Base-by-base conservation (phyloP, 2,329 filamentous ascomycete genomes). In the Coniochaeta prunicola region DNA sequence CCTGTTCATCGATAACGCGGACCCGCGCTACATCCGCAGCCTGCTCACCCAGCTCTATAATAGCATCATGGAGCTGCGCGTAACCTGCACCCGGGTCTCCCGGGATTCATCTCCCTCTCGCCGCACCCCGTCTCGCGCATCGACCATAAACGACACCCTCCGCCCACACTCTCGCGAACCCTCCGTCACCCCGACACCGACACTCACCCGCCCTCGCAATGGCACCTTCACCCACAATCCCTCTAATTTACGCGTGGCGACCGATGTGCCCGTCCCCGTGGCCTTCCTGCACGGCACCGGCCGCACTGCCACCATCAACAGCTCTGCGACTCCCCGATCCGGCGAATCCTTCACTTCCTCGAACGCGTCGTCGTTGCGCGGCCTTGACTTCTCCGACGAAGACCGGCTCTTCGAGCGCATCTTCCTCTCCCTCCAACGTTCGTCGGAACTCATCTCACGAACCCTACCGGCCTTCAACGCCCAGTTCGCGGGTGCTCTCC, bases 341-440 rank as follows among this genome's bases (percentile, higher is more conserved):
- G 89, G 88, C 48, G 91, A 96, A 66, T 91, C 90, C 0, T 96
- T 94, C 69, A 80, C 78, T 1, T 85, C 87, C 0, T 76, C 79
- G 4, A 77, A 78, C 59, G 74, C 71, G 13, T 71, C 78, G 58
- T 75, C 77, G 31, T 77, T 81, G 45, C 80, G 80, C 48, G 79
- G 78, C 53, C n/a, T 55, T n/a, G 89, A 91, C 56, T 83, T 87
- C 56, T 82, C 82, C 2, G 89, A 91, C 63, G 91, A 96, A 62
- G 91, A 96, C 65, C 81, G 83, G 17, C 82, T 87, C 30, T 96
- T 96, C 64, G 92, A 96, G 62, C 84, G 80, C 61, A 91, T 97
- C 24, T 96, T 90, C 74, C 69, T 91, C 34, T 88, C 89, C 53
- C 77, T 96, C 26, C 86, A 87, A 53, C 82, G 81, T 58, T 89